Conservation (phyloP, 2,329 filamentous ascomycete genomes). For the Laburnicola sp. region DNA sequence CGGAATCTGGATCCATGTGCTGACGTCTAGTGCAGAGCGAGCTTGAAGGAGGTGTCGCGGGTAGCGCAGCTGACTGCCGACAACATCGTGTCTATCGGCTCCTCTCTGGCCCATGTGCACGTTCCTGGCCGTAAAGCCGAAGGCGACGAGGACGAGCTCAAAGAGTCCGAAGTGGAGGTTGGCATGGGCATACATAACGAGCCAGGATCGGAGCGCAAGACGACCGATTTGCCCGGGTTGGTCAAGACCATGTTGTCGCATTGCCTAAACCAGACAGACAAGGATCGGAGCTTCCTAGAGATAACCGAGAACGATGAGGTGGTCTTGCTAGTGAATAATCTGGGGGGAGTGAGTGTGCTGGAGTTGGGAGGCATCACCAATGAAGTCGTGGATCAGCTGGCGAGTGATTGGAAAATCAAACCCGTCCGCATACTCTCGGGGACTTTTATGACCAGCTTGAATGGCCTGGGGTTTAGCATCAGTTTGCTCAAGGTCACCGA, state of each 20-base stretch:
- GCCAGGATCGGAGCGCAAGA: conserved; percentile 50
- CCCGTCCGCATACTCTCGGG: conserved; percentile 65
- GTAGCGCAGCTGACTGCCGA: conserved; percentile 71
- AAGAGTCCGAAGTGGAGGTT: conserved; percentile 63
- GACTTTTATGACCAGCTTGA: conserved; percentile 69
- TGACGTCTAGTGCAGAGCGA: conserved; percentile 40
- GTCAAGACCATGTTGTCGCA: conserved; percentile 66
- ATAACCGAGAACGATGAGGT: conserved; percentile 64
- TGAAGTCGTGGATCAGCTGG: conserved; percentile 66
- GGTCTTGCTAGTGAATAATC: conserved; percentile 73
- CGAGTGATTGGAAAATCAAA: conserved; percentile 60
- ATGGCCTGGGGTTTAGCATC: conserved; percentile 72
- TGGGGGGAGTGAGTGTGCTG: conserved; percentile 71
- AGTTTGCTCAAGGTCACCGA: conserved; percentile 66
- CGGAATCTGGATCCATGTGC: neutral
- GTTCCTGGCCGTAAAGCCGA: conserved; percentile 74
- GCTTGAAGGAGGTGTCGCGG: conserved; percentile 69
- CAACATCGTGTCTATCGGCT: conserved; percentile 83
- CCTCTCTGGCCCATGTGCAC: conserved; percentile 87
- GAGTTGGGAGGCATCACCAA: conserved; percentile 73
- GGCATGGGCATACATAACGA: conserved; percentile 80
- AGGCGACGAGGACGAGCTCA: conserved; percentile 61
- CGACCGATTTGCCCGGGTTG: conserved; percentile 47
- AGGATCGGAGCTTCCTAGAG: conserved; percentile 70
- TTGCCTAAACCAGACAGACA: conserved; percentile 64